Evolutionary conservation across 2,329 filamentous ascomycete species (phyloP).

Genomic region (Orbilia blumenaviensis): DNA sequence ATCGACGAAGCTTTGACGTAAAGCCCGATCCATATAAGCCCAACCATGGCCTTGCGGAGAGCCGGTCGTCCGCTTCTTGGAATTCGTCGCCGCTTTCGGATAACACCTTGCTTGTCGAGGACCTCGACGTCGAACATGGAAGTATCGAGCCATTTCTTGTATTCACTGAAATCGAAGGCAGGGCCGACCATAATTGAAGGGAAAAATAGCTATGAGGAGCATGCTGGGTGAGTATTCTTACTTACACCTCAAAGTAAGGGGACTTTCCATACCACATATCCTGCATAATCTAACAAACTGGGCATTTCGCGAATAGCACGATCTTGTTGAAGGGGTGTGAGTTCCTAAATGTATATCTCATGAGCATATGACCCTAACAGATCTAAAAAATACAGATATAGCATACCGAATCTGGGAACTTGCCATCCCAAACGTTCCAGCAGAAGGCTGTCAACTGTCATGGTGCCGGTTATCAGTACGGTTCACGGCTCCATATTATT

Average conservation of each 20-base stretch:
- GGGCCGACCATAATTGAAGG: constrained; percentile 88
- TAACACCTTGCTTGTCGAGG: constrained; percentile 88
- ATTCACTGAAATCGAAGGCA: constrained; percentile 93
- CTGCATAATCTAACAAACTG: constrained; percentile 78
- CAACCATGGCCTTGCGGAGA: constrained; percentile 75
- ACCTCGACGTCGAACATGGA: constrained; percentile 89
- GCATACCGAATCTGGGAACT: constrained; percentile 69
- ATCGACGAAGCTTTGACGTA: constrained; percentile 77
- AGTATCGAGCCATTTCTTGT: constrained; percentile 89
- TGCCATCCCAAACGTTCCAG: constrained; percentile 96
- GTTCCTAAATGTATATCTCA: constrained; percentile 66
- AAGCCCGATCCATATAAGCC: constrained; percentile 79
- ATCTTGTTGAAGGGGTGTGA: constrained; percentile 88
- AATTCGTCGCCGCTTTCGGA: constrained; percentile 88
- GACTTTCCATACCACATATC: constrained; percentile 72
- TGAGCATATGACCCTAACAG: too few relatives aligned
- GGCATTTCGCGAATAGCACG: constrained; percentile 80
- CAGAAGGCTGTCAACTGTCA: constrained; percentile 81
- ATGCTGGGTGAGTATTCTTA: constrained; percentile 7
- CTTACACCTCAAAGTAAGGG: too few relatives aligned
- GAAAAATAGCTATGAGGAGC: constrained; percentile 79
- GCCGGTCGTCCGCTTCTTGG: constrained; percentile 89
- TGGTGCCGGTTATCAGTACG: background rate
- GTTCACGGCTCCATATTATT: background rate
- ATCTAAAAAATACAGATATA: too few relatives aligned